Conservation (phyloP, 192 early-diverging fungal species). For the Ambispora gerdemannii region DNA sequence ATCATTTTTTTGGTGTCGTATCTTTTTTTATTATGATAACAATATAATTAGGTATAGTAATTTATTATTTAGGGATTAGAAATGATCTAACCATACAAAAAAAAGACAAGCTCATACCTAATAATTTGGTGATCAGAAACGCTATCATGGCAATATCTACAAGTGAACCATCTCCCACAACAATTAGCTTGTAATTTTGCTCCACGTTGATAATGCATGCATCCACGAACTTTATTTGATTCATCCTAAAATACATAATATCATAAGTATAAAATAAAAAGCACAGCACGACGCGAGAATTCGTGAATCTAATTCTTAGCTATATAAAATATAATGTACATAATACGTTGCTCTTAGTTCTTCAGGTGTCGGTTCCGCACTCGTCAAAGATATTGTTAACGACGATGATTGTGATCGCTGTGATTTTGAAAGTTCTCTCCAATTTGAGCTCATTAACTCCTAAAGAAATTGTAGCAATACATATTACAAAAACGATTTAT, state of each 20-base stretch:
- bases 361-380: conserved; percentile 43
- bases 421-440: conserved; percentile 38
- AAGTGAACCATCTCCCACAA: conserved; percentile 74
- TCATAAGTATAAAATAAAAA: background rate
- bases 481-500: background rate
- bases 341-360: conserved; percentile 49
- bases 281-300: background rate
- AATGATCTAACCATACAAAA: background rate
- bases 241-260: conserved; percentile 44
- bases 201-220: conserved; percentile 74
- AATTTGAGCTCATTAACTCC: conserved; percentile 57
- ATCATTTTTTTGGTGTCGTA: conserved; percentile 73
- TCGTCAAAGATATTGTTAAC: too few species aligned
- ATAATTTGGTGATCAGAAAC: conserved; percentile 70
- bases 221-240: conserved; percentile 55
- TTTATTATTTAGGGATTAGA: background rate
- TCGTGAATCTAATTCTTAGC: background rate
- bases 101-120: conserved; percentile 45
- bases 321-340: too few species aligned
- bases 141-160: conserved; percentile 83
- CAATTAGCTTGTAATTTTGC: conserved; percentile 77
- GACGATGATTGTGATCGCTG: conserved; percentile 33
- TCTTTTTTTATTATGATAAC: conserved; percentile 19
- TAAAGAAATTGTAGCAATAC: conserved; percentile 32
- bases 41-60: too few species aligned